These are phyloP conservation scores for Entelexis paramagnoliae DNA, from an alignment of 1,139 yeast species.

Conservation along the genomic window DNA sequence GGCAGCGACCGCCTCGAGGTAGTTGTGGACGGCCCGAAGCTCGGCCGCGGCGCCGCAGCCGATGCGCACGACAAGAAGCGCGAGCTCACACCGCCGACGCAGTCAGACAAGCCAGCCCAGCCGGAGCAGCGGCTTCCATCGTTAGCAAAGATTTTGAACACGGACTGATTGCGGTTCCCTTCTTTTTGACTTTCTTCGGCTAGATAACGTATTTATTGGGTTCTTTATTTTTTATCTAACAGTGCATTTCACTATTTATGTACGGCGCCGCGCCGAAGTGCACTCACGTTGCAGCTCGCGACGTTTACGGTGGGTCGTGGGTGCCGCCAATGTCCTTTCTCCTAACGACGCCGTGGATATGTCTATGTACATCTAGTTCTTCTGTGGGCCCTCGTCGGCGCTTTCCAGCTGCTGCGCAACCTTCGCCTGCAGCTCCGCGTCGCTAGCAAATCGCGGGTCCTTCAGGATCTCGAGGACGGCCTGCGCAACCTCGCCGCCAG, in stretches of 20 bases:
- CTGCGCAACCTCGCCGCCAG: slow-evolving; percentile 52
- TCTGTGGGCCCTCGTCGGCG: not conserved
- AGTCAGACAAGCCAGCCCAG: not conserved
- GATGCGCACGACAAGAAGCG: not conserved
- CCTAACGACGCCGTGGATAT: too few species aligned
- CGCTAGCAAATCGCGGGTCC: slow-evolving; percentile 45
- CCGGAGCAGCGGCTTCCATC: slow-evolving; percentile 10
- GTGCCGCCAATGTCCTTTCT: too few species aligned
- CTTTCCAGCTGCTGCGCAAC: slow-evolving; percentile 22
- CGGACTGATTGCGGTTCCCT: not conserved
- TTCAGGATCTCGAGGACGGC: slow-evolving; percentile 65
- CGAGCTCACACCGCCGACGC: not conserved
- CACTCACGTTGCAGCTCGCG: too few species aligned
- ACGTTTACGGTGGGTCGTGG: too few species aligned
- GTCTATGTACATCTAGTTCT: not conserved
- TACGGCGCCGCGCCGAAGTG: too few species aligned
- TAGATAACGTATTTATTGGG: not conserved
- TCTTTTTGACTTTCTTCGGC: not conserved
- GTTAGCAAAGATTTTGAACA: slow-evolving; percentile 12
- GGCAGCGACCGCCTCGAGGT: slow-evolving; percentile 29
- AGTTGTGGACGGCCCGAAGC: not conserved
- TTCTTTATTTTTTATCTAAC: not conserved
- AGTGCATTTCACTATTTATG: too few species aligned
- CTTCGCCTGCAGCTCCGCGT: slow-evolving; percentile 6
- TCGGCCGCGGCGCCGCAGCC: not conserved